A percentile compares a stretch with the other conserved stretches of the same genome.
These are phyloP conservation scores for Sutorius australiensis DNA, from an alignment of 768 basidiomycete genomes.

Conservation along the genomic window DNA sequence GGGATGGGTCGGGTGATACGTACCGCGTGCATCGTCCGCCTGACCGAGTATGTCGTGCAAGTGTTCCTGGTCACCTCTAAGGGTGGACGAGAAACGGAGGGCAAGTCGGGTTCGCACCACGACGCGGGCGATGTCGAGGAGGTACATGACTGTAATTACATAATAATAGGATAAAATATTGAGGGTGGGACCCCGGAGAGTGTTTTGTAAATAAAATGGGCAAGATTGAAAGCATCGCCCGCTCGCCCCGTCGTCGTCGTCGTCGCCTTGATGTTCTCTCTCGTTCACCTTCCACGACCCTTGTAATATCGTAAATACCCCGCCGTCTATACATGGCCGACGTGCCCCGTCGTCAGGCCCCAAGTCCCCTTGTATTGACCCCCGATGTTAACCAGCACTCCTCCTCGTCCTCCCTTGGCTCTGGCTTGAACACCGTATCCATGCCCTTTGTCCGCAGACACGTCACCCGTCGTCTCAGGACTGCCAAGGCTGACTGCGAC, in stretches of 20 bases:
- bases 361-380: constrained; percentile 78
- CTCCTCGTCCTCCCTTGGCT: constrained; percentile 33
- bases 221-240: constrained; percentile 10
- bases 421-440: constrained; percentile 72
- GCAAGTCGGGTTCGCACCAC: constrained; percentile 3
- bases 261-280: constrained; percentile 21
- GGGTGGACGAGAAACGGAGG: constrained; percentile 12
- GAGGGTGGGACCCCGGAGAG: constrained; percentile 19
- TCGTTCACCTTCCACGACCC: constrained; percentile 1
- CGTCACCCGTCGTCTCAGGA: constrained; percentile 88
- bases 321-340: constrained; percentile 20
- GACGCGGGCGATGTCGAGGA: constrained; percentile 13
- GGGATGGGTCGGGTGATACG: not conserved
- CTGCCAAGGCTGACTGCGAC: constrained; percentile 95
- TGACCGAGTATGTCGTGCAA: constrained; percentile 25
- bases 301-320: constrained; percentile 8
- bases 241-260: constrained; percentile 12
- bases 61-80: constrained; percentile 23
- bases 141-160: constrained; percentile 13
- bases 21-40: constrained; percentile 20
- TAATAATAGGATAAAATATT: constrained; percentile 5
- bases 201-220: not conserved
- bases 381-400: constrained; percentile 46
- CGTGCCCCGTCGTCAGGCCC: constrained; percentile 48
- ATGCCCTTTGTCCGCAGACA: constrained; percentile 93